phyloP scores from a whole-genome alignment of 176 grass and related monocot genomes.

The Oryza rufipogon region DNA sequence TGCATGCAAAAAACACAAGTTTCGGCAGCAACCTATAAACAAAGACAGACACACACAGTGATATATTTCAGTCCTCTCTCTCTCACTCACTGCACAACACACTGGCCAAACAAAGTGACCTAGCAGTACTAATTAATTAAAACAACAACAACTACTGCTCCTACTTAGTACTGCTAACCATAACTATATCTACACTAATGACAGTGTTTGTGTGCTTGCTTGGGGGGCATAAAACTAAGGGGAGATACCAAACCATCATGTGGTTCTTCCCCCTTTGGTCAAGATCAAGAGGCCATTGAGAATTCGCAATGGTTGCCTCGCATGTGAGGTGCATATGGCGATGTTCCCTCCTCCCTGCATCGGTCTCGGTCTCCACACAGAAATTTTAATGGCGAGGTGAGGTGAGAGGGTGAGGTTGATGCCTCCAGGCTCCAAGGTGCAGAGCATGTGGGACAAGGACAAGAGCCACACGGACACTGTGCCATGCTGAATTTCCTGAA shows the following conservation, averaged over 20 bases:
- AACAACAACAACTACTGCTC: background rate
- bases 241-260: background rate
- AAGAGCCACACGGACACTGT: background rate
- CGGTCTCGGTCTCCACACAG: background rate
- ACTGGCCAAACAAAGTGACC: background rate
- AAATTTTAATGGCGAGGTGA: background rate
- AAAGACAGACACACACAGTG: background rate
- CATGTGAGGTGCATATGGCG: constrained; percentile 48
- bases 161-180: background rate
- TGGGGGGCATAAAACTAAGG: background rate
- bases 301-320: background rate
- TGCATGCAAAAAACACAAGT: background rate
- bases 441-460: background rate
- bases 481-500: background rate
- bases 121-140: background rate
- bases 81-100: background rate
- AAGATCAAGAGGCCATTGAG: background rate
- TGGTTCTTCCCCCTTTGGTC: constrained; percentile 22
- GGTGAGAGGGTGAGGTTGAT: background rate
- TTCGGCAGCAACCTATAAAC: background rate
- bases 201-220: background rate
- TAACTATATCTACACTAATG: background rate
- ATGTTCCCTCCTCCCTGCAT: background rate
- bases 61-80: background rate
- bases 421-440: background rate